Base-by-base conservation (phyloP, 2,329 filamentous ascomycete genomes). In the Chaetomium sp. region DNA sequence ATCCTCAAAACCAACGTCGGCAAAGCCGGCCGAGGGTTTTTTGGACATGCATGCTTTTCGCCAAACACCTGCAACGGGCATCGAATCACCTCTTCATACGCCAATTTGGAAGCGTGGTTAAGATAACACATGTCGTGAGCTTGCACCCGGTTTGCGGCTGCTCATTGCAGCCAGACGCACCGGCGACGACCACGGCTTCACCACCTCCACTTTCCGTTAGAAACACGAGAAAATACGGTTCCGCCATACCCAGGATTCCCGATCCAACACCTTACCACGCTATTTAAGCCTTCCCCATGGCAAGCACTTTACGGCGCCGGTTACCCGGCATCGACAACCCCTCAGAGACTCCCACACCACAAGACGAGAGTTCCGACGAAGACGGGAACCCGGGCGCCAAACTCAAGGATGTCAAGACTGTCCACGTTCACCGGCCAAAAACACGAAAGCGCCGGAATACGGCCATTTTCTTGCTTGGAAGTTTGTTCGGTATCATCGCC, bases 391-490 rank as follows among this genome's bases (percentile, higher is more conserved):
- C 64, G 35, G 66, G 63, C 42, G 66, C 71, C 19, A 59, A 58
- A 19, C 54, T 53, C 33, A 71, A 72, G 53, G 59, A 58, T 19
- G 53, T 55, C 33, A 71, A 72, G 53, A 68, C 77, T 53, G 74
- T 79, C 43, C 68, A 78, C 59, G 72, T 76, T 54, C 70, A 73
- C 53, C 67, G 65, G 27, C 69, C 73, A 9, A 80, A 79, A 63
- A 76, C 74, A 51, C 81, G 81, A 60, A 95, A 92, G 73, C 82
- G 89, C 63, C 84, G 86, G 59, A 88, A 84, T 70, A 85, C 86
- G 2, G 83, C 95, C 66, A 88, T 96, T 34, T 97, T 99, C 71
- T 75, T 86, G 8, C 77, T 99, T 19, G 94, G 94, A 36, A 89
- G 91, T 42, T 67, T 99, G n/a, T 92, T 94, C 65, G 94, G 94